Conservation (phyloP, 1,284 basidiomycete species). For the Kalmanozyma brasiliensis region DNA sequence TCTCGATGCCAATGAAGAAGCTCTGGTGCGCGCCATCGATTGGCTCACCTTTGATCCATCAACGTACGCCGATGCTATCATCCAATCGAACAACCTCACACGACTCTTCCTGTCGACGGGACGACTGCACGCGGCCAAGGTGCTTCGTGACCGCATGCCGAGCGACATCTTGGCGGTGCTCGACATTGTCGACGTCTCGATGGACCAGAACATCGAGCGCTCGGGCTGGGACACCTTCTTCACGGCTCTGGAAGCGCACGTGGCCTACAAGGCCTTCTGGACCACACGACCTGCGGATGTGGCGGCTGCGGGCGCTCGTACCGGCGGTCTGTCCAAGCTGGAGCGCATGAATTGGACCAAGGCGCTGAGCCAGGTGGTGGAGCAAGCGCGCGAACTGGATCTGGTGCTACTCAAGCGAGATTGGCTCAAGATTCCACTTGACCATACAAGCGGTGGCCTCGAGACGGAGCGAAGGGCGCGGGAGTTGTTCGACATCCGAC, state of each 20-base stretch:
- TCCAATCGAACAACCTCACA: conserved; percentile 61
- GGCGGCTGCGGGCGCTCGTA: conserved; percentile 5
- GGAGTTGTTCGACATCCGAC: conserved; percentile 83
- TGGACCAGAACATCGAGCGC: conserved; percentile 57
- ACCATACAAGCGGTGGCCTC: conserved; percentile 17
- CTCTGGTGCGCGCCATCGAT: conserved; percentile 86
- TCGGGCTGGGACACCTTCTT: conserved; percentile 64
- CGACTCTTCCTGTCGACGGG: conserved; percentile 60
- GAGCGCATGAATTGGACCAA: conserved; percentile 51
- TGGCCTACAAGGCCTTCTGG: conserved; percentile 57
- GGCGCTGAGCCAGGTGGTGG: conserved; percentile 63
- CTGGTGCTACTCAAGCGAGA: conserved; percentile 70
- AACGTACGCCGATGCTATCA: conserved; percentile 63
- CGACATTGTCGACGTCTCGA: conserved; percentile 27
- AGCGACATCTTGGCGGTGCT: conserved; percentile 47
- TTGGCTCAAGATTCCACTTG: conserved; percentile 70
- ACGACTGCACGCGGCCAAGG: conserved; percentile 60
- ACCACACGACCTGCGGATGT: conserved; percentile 34
- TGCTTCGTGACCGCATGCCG: conserved; percentile 58
- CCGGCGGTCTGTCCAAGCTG: conserved; percentile 41
- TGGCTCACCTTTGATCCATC: conserved; percentile 82
- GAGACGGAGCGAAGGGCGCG: conserved; percentile 74
- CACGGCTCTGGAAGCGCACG: conserved; percentile 55
- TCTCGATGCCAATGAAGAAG: conserved; percentile 50
- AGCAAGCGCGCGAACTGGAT: conserved; percentile 68